Base-by-base conservation (phyloP, 805 yeast genomes). In the Barnettozyma wickerhamii region DNA sequence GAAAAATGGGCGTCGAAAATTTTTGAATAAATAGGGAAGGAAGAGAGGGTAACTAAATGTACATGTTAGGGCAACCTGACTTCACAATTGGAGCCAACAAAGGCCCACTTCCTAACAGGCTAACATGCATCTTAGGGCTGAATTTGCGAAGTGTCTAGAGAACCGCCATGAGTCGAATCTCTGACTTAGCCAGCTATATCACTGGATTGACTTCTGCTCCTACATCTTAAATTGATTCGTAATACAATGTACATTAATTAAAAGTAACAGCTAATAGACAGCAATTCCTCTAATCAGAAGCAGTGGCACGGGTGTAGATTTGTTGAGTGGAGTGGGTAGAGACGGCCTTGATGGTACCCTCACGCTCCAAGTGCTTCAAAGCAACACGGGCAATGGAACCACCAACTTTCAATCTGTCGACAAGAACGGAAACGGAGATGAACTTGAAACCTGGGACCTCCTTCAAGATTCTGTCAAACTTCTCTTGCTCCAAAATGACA, bases 311-410 rank as follows among this genome's bases (percentile, higher is more conserved):
- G 68, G 88, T 84, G 95, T 89, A 93, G 71, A 95, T 85, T 71
- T 81, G 80, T 81, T 93, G 99, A 77, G 86, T 87, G 65, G 96
- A 81, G 86, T 90, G 97, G 70, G 79, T 82, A 64, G 87, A 82
- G 68, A 93, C 84, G 62, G 95, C 89, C 77, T 82, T 85, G 74
- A 93, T 93, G 68, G 86, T 74, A 69, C 99, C 99, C 62, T 90
- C 90, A 56, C 74, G 77, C 78, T 89, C 98, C 71, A 93, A 85
- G 66, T 93, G 96, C 71, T 77, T 79, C 69, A 93, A 83, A 66
- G 98, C 99, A 69, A 88, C 84, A 79, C 99, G 91, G 65, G 99
- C 99, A 67, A 93, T 63, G 53, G 99, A 90, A 73, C 99, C 99
- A 79, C 95, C 95, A 63, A 93, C 77, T 93, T 93, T 93, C 74